A percentile compares a stretch with the other conserved stretches of the same genome.
phyloP scores from a whole-genome alignment of 2,329 filamentous ascomycete genomes.

The Diplodia scrobiculata region DNA sequence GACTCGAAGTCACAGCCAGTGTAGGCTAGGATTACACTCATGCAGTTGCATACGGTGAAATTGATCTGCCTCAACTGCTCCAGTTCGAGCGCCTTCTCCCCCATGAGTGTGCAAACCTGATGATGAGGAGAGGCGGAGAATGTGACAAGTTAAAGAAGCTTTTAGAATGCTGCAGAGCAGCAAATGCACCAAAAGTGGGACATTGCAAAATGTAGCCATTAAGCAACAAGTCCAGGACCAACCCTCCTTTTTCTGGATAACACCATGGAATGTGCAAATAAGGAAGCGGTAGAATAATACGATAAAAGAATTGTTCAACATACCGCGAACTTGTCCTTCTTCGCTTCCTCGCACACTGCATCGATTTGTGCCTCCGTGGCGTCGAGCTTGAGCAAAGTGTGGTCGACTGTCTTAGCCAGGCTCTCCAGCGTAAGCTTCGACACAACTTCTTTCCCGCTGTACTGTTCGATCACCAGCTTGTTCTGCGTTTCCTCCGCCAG shows the following conservation, averaged over 20 bases:
- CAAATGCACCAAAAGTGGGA: not conserved
- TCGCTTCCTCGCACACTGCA: conserved; percentile 58
- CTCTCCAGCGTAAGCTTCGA: conserved; percentile 33
- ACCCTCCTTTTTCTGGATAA: not conserved
- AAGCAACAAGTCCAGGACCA: not conserved
- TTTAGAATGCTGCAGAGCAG: not conserved
- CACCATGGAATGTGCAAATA: not conserved
- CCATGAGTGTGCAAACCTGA: not conserved
- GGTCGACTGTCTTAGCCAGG: conserved; percentile 49
- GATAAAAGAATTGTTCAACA: conserved; percentile 13
- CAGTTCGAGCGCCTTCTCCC: not conserved
- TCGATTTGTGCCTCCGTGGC: conserved; percentile 55
- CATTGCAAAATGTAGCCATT: not conserved
- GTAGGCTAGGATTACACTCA: not conserved
- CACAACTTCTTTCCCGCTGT: conserved; percentile 28
- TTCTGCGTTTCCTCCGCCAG: conserved; percentile 11
- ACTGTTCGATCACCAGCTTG: conserved; percentile 16
- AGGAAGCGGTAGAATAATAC: not conserved
- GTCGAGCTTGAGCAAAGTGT: conserved; percentile 55
- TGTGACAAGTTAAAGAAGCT: not conserved
- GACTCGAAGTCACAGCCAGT: not conserved
- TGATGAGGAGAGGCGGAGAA: not conserved
- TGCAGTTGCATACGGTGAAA: not conserved
- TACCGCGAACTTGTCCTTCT: conserved; percentile 51
- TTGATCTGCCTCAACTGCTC: not conserved